Percentiles rank a stretch among this genome's conserved stretches.
Conservation (phyloP, 176 grass and related monocot genomes). For the Lolium rigidum region DNA sequence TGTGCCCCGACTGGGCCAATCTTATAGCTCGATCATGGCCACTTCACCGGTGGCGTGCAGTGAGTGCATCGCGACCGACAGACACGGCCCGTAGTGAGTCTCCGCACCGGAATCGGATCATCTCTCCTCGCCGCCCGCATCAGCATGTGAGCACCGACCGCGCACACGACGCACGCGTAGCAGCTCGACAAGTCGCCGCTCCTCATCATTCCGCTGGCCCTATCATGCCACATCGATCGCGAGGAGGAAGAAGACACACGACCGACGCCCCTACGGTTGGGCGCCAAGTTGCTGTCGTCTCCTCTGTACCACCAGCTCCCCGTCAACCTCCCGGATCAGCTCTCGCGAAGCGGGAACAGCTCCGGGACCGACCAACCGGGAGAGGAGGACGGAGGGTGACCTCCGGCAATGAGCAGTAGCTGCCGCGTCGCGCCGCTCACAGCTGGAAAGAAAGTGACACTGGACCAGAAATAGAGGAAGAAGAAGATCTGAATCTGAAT, state of each 20-base stretch:
- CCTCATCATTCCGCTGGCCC: constrained; percentile 7
- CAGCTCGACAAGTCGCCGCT: background rate
- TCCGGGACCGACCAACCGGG: constrained; percentile 7
- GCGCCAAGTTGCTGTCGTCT: constrained; percentile 1
- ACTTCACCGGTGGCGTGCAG: background rate
- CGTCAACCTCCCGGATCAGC: background rate
- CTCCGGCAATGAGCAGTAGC: constrained; percentile 12
- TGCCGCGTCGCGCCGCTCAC: constrained; percentile 36
- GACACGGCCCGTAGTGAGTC: background rate
- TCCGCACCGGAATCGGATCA: background rate
- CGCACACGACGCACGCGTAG: background rate
- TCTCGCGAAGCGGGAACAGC: background rate
- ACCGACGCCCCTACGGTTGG: constrained; percentile 15
- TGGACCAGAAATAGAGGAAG: background rate
- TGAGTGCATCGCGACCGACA: background rate
- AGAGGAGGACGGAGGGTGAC: background rate
- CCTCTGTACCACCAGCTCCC: background rate
- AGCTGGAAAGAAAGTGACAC: constrained; percentile 53
- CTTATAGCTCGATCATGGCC: background rate
- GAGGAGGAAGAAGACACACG: constrained; percentile 13
- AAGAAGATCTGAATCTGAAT: constrained; percentile 62
- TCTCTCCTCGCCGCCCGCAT: background rate
- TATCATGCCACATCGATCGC: background rate
- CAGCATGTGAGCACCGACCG: constrained; percentile 1
- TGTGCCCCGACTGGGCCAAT: too few species aligned